Evolutionary conservation across 495 filamentous ascomycete genomes (phyloP).

Genomic region (Tuber indicum): DNA sequence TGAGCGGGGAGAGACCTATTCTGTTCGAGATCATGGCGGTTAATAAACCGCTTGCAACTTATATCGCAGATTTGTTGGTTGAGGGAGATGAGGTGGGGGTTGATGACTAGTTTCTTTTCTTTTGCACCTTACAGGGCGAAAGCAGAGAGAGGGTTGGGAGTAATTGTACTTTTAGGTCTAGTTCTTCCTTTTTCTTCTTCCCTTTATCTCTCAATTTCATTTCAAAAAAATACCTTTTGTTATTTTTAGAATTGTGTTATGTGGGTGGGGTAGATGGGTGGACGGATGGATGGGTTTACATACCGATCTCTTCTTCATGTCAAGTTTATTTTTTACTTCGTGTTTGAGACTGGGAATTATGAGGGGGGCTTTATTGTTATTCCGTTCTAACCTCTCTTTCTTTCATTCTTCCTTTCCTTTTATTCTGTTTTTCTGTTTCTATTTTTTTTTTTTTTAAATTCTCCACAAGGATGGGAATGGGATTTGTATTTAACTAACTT

Average conservation of each 20-base stretch:
- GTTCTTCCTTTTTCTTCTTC: too few species aligned
- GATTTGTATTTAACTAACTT: not conserved
- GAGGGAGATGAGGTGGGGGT: constrained; percentile 41
- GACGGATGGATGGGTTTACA: not conserved
- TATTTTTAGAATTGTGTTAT: not conserved
- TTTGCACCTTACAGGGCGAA: not conserved
- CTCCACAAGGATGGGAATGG: not conserved
- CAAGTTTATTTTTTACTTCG: not conserved
- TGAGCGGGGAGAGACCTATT: constrained; percentile 49
- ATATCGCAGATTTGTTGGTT: constrained; percentile 47
- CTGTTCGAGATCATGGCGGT: constrained; percentile 47
- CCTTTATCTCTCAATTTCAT: not conserved
- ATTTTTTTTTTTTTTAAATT: not conserved
- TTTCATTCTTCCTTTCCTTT: not conserved
- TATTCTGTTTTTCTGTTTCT: too few species aligned
- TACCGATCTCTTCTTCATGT: constrained; percentile 1
- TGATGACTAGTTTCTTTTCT: constrained; percentile 16
- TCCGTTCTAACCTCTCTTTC: not conserved
- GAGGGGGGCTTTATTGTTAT: not conserved
- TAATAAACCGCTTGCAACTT: constrained; percentile 47
- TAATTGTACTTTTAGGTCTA: constrained; percentile 5
- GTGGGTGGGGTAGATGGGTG: not conserved
- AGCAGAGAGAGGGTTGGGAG: not conserved
- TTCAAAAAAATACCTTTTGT: not conserved
- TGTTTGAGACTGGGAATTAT: not conserved